Evolutionary conservation across 2,329 filamentous ascomycete species (phyloP), one percentile per base, ranked within the genome.

Genomic region (Verticillium albo-atrum): DNA sequence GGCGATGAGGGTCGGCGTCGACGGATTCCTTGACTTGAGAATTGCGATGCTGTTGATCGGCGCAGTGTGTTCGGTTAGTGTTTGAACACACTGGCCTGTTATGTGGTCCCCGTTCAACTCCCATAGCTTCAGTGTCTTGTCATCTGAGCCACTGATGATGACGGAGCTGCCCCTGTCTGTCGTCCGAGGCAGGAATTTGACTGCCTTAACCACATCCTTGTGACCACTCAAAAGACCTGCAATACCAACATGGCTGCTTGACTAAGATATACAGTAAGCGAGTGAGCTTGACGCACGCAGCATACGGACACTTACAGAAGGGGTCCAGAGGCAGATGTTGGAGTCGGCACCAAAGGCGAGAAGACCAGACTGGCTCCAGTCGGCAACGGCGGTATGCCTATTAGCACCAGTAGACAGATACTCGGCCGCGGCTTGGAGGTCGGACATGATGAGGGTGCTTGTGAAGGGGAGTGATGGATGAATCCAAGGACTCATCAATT

Each of bases 261-360:
- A 63, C 61, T 63, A 26, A 6, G n/a, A 12, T 17, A 9, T n/a
- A 15, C 35, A 2, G 54, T 56, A 25, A 56, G 55, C 14, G 20
- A 17, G 25, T 14, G 4, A 35, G 25, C 4, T 26, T 25, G 30
- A n/a, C 35, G 12, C 7, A 14, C 25, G 37, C 10, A n/a, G n/a
- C n/a, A n/a, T 32, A 47, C n/a, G 26, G 25, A 25, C 26, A 57
- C 62, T 60, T 57, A 64, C 62, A 54, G 57, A 60, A 59, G 92
- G 92, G 70, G 87, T 81, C 95, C 95, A 99, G 47, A 98, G 71
- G 51, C 92, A 94, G 67, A 99, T 83, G 75, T 95, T 95, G 66
- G 88, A 87, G 74, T 96, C 91, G 9, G 93, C 89, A 32, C 95
- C 95, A 77, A 91, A 99, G 30, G 92, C 95, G 58, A 99, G 80